phyloP scores from a whole-genome alignment of 2,329 filamentous ascomycete genomes.

The Akanthomyces lecanii region DNA sequence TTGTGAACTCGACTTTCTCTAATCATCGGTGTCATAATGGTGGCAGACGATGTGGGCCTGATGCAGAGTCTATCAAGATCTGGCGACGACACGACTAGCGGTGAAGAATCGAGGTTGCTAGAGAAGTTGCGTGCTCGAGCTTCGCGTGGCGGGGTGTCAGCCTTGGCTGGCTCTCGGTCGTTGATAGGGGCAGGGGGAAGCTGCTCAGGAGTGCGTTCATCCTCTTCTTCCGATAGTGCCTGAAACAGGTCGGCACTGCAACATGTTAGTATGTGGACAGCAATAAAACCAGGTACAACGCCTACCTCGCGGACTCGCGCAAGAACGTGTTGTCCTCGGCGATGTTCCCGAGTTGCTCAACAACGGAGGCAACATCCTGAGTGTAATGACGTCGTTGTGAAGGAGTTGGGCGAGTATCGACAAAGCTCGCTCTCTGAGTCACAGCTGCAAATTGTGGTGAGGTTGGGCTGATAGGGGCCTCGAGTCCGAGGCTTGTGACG shows the following conservation, averaged over 20 bases:
- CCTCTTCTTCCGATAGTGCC: slow-evolving; percentile 49
- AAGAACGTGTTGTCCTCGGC: slow-evolving; percentile 65
- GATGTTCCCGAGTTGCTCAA: slow-evolving; percentile 53
- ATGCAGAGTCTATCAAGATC: slow-evolving; percentile 21
- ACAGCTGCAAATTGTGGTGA: slow-evolving; percentile 39
- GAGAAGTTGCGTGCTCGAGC: slow-evolving; percentile 27
- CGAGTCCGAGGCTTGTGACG: slow-evolving; percentile 60
- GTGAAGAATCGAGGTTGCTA: slow-evolving; percentile 20
- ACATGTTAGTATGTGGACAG: slow-evolving; percentile 28
- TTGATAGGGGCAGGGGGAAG: slow-evolving; percentile 60
- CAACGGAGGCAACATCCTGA: slow-evolving; percentile 48
- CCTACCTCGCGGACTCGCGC: slow-evolving; percentile 64
- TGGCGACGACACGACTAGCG: slow-evolving; percentile 30
- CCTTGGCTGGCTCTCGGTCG: slow-evolving; percentile 51
- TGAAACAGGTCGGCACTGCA: slow-evolving; percentile 58
- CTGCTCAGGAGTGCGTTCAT: slow-evolving; percentile 63
- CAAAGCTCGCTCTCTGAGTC: slow-evolving; percentile 40
- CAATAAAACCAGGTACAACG: slow-evolving; percentile 17
- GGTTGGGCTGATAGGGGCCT: slow-evolving; percentile 51
- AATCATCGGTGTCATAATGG: slow-evolving; percentile 20
- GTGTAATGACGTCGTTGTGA: slow-evolving; percentile 51
- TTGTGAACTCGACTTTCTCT: slow-evolving; percentile 12
- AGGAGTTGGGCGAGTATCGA: slow-evolving; percentile 40
- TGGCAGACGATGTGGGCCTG: slow-evolving; percentile 26
- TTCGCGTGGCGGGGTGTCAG: slow-evolving; percentile 32